These are phyloP conservation scores for Fraxinus floribunda DNA, from an alignment of 305 asterid genomes.

Conservation along the genomic window DNA sequence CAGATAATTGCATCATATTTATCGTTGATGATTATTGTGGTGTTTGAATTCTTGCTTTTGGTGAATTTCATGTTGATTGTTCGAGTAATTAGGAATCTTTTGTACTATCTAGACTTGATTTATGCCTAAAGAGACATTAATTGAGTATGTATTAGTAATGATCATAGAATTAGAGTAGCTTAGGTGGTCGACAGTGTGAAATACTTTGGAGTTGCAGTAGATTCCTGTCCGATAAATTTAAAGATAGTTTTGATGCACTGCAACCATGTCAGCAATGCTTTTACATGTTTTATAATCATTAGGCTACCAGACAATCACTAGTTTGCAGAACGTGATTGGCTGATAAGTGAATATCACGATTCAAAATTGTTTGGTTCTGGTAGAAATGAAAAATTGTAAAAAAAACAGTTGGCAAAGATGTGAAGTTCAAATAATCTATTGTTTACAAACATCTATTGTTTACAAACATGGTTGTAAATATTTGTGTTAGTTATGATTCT, in stretches of 20 bases:
- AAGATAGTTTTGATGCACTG: background rate
- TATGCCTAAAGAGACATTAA: background rate
- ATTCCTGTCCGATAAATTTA: background rate
- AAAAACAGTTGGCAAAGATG: background rate
- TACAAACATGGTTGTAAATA: background rate
- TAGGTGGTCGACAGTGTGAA: background rate
- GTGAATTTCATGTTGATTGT: background rate
- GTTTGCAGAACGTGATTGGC: slow-evolving; percentile 6
- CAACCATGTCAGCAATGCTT: background rate
- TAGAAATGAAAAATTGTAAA: background rate
- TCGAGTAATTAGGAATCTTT: too few species aligned
- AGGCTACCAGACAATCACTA: background rate
- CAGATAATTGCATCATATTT: background rate
- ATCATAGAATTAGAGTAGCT: background rate
- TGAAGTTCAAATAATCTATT: background rate
- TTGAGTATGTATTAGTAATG: background rate
- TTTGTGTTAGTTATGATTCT: background rate
- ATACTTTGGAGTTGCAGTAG: background rate
- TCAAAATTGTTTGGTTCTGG: background rate
- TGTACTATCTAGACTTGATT: background rate
- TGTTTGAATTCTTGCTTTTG: slow-evolving; percentile 7
- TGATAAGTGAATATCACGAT: slow-evolving; percentile 2
- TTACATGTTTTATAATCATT: background rate
- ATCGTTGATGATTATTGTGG: background rate
- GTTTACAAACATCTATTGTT: background rate